phyloP scores from a whole-genome alignment of 2,329 filamentous ascomycete genomes.

The Diaporthe longicolla region DNA sequence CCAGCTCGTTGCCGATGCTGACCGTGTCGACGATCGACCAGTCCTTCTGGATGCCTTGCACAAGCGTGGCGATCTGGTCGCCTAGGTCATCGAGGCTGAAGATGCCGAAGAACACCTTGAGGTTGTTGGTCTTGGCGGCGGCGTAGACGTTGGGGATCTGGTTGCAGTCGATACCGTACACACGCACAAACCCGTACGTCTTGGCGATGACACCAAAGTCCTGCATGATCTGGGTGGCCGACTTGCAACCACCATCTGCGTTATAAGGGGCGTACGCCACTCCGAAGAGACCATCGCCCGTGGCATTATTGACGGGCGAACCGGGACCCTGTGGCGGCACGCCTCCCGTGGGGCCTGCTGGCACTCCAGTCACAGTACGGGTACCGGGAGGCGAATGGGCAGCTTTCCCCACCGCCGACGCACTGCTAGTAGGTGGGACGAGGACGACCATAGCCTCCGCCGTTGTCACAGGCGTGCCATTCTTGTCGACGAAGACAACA shows the following conservation, averaged over 20 bases:
- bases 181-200: conserved; percentile 75
- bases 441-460: conserved; percentile 54
- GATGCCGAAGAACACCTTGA: conserved; percentile 83
- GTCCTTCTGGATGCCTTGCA: conserved; percentile 70
- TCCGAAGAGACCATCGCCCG: conserved; percentile 52
- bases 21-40: conserved; percentile 81
- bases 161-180: conserved; percentile 86
- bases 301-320: conserved; percentile 30
- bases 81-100: conserved; percentile 73
- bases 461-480: conserved; percentile 66
- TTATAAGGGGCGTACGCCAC: conserved; percentile 66
- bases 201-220: conserved; percentile 72
- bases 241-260: conserved; percentile 75
- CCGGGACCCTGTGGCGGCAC: not conserved
- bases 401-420: conserved; percentile 12
- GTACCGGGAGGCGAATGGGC: not conserved
- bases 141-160: conserved; percentile 75
- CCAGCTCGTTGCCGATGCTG: conserved; percentile 84
- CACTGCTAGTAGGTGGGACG: conserved; percentile 45
- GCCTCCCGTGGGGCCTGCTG: not conserved
- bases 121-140: conserved; percentile 73
- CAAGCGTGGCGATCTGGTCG: conserved; percentile 72
- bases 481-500: conserved; percentile 72
- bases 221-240: conserved; percentile 69
- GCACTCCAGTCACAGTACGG: not conserved